Evolutionary conservation across 192 early-diverging fungal species (phyloP).

Genomic region (Thamnidium elegans): DNA sequence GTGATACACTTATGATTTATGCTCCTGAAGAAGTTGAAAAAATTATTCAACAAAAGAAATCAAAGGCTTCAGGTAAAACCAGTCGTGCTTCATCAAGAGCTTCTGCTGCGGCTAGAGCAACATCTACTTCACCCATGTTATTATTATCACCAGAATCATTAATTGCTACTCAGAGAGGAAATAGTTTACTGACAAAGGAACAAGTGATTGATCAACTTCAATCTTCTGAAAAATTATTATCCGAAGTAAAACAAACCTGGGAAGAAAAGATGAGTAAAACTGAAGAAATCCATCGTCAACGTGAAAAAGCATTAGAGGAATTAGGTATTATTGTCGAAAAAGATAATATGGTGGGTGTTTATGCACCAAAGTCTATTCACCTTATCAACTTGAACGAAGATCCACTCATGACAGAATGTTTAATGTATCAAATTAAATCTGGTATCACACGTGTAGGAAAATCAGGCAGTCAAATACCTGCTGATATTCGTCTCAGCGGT

Average conservation of each 20-base stretch:
- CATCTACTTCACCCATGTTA: constrained; percentile 19
- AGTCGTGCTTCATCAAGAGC: background rate
- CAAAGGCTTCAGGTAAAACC: background rate
- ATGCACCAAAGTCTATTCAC: constrained; percentile 64
- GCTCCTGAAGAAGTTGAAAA: constrained; percentile 39
- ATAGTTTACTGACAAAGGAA: constrained; percentile 26
- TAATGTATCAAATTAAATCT: constrained; percentile 70
- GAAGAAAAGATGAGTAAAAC: constrained; percentile 70
- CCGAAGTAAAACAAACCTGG: constrained; percentile 70
- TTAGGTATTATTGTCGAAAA: constrained; percentile 62
- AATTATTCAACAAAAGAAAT: constrained; percentile 18
- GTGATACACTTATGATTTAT: constrained; percentile 47
- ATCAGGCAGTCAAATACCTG: constrained; percentile 19
- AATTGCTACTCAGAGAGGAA: constrained; percentile 12
- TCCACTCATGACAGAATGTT: constrained; percentile 73
- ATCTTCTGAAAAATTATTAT: constrained; percentile 75
- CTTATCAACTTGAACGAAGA: constrained; percentile 80
- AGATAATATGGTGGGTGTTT: constrained; percentile 54
- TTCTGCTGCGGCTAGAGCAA: background rate
- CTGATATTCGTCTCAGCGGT: constrained; percentile 52
- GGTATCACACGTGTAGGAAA: constrained; percentile 63
- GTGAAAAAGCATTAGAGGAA: constrained; percentile 62
- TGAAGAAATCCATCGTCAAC: constrained; percentile 55
- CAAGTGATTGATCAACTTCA: constrained; percentile 66
- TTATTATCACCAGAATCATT: constrained; percentile 23